Base-by-base conservation (phyloP, 805 yeast genomes). In the Candida xiaguanensis region DNA sequence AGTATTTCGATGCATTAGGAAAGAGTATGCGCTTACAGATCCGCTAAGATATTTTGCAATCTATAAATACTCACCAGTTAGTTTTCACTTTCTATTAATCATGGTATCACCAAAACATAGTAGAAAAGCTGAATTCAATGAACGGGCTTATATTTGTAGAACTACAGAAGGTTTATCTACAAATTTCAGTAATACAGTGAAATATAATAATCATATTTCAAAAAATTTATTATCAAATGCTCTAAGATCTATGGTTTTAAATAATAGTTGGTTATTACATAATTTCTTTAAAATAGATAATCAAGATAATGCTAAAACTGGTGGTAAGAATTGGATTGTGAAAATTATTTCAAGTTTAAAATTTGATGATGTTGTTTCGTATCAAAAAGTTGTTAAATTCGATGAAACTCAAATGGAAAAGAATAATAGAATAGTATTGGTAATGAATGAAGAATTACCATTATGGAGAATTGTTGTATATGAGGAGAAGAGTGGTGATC, bases 121-220 rank as follows among this genome's bases (percentile, higher is more conserved):
- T 8, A 28, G 49, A 36, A 25, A 33, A 25, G 54, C 58, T 2
- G 50, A 47, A 1, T 55, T 55, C 44, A 47, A 48, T 31, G 63
- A 58, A 34, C 42, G 47, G 22, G 47, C 45, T 33, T 51, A 56
- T 39, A 42, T 58, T 23, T 48, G 54, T 36, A 40, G 60, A 26
- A 50, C 46, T 24, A 42, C 45, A 5, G 46, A 44, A 26, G 42
- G 43, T 2, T 46, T 36, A 35, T 55, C 51, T 33, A 39, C 55
- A 12, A 55, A 53, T 36, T 51, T 56, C 38, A 52, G 51, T 41
- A 41, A 56, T 13, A 46, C 51, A 17, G 59, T 46, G 8, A 36
- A 42, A 20, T 54, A 50, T 38, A 47, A 44, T 35, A 26, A 38
- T 2, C 40, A 22, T 4, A 18, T 53, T 8, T 32, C 38, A 9